Conservation (phyloP, 108 stramenopile species). For the Phaeodactylum tricornutum region DNA sequence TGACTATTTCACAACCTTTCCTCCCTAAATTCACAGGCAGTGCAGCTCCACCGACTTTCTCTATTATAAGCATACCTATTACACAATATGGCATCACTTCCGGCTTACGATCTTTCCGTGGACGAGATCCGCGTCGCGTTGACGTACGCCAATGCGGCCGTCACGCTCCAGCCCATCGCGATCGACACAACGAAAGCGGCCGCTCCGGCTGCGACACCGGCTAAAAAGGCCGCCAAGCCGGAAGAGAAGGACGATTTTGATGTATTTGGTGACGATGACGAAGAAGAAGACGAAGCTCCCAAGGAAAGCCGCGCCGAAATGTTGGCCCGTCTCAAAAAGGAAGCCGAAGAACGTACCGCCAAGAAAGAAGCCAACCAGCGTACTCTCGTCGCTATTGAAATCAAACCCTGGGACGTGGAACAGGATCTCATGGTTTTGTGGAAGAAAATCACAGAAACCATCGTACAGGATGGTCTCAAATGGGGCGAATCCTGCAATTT, state of each 20-base stretch:
- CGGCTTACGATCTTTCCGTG: slow-evolving; percentile 9
- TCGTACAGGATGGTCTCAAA: slow-evolving; percentile 29
- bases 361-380: slow-evolving; percentile 31
- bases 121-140: slow-evolving; percentile 8
- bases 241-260: slow-evolving; percentile 23
- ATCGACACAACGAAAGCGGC: background rate
- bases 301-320: slow-evolving; percentile 21
- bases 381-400: slow-evolving; percentile 36
- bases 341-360: slow-evolving; percentile 25
- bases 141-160: background rate
- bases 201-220: background rate
- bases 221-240: background rate
- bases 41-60: no score
- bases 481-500: slow-evolving; percentile 41
- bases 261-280: slow-evolving; percentile 23
- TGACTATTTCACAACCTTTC: no score
- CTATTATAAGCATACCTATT: no score
- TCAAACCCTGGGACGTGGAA: slow-evolving; percentile 53
- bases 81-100: slow-evolving; percentile 1
- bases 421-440: slow-evolving; percentile 35
- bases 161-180: background rate
- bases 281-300: slow-evolving; percentile 17
- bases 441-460: slow-evolving; percentile 33
- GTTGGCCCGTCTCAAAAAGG: slow-evolving; percentile 25
- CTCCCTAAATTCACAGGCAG: no score